Evolutionary conservation across 805 yeast species (phyloP), one percentile per base, ranked within the genome.

Genomic region (Suhomyces sp.): DNA sequence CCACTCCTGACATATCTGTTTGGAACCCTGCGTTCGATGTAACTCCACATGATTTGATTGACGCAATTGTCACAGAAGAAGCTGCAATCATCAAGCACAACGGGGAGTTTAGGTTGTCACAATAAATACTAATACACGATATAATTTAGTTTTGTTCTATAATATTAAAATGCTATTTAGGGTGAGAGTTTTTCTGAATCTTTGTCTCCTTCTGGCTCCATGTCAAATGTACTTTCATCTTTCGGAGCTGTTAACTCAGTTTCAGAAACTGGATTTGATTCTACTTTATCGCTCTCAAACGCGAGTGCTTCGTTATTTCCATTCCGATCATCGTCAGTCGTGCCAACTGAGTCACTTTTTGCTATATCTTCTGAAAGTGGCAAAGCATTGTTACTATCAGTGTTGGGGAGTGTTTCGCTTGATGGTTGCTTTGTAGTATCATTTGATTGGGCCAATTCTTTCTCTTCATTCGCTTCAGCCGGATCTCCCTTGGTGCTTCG

Each of bases 1-100:
- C 97, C 1, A 94, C 98, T 3, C 87, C 87, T 1, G 87, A 86
- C 0, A 86, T 92, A 29, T 72, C 78, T 4, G 97, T 91, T 1
- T 93, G 97, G 97, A 94, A 94, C 62, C 99, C 99, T 0, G 87
- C 97, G 0, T 93, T 93, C 62, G 99, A 93, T 64, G 90, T 94
- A 13, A 90, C 98, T 3, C 97, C 97, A 0, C 84, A 85, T 60
- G 79, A 78, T 44, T 72, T 86, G 37, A 91, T 93, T 50, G 97
- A 91, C 64, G 88, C 90, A 53, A 90, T 94, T 53, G 89, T 93
- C 33, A 93, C 97, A 0, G 98, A 93, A 69, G 81, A 82, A 50
- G 80, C 81, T 2, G 84, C 77, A 2, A 76, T 80, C 19, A 69
- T 71, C 31, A 87, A 87, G 62, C 71, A 75, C 48, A 44, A 55